Evolutionary conservation across 495 filamentous ascomycete species (phyloP).

Genomic region (Lophium mytilinum): DNA sequence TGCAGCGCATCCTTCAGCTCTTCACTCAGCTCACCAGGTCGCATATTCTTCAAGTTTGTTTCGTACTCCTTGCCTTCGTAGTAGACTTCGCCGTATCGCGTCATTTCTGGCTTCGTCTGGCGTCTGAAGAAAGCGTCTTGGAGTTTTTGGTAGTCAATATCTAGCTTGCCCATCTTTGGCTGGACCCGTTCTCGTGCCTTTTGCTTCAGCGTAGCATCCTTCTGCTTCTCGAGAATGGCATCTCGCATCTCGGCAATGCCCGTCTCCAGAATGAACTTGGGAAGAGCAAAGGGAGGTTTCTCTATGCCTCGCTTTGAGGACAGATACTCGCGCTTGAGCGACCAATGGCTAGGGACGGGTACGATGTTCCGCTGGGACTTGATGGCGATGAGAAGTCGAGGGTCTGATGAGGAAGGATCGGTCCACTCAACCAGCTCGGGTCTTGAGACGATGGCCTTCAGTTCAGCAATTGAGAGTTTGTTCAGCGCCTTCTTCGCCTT

Average conservation of each 20-base stretch:
- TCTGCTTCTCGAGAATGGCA: slow-evolving; percentile 90
- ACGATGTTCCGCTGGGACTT: slow-evolving; percentile 94
- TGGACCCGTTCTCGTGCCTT: slow-evolving; percentile 92
- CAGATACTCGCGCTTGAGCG: slow-evolving; percentile 89
- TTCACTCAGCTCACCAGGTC: slow-evolving; percentile 83
- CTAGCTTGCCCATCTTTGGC: slow-evolving; percentile 93
- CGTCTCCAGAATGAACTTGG: slow-evolving; percentile 96
- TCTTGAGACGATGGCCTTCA: slow-evolving; percentile 84
- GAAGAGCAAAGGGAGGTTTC: slow-evolving; percentile 84
- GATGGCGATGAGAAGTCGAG: slow-evolving; percentile 81
- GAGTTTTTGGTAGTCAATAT: slow-evolving; percentile 96
- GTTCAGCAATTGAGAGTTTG: slow-evolving; percentile 87
- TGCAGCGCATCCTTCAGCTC: slow-evolving; percentile 87
- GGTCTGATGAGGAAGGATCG: slow-evolving; percentile 86
- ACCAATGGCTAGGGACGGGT: slow-evolving; percentile 90
- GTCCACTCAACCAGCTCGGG: slow-evolving; percentile 97
- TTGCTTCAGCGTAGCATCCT: slow-evolving; percentile 80
- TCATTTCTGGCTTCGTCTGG: slow-evolving; percentile 90
- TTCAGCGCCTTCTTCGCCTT: slow-evolving; percentile 85
- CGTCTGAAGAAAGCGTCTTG: slow-evolving; percentile 98
- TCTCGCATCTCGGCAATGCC: slow-evolving; percentile 98
- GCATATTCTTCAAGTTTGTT: slow-evolving; percentile 81
- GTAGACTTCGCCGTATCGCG: slow-evolving; percentile 93
- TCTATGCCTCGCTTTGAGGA: slow-evolving; percentile 94
- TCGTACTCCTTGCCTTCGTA: slow-evolving; percentile 99